A percentile compares a stretch with the other conserved stretches of the same genome.
These are phyloP conservation scores for Lineolata rhizophorae DNA, from an alignment of 495 filamentous ascomycete species.

Conservation along the genomic window DNA sequence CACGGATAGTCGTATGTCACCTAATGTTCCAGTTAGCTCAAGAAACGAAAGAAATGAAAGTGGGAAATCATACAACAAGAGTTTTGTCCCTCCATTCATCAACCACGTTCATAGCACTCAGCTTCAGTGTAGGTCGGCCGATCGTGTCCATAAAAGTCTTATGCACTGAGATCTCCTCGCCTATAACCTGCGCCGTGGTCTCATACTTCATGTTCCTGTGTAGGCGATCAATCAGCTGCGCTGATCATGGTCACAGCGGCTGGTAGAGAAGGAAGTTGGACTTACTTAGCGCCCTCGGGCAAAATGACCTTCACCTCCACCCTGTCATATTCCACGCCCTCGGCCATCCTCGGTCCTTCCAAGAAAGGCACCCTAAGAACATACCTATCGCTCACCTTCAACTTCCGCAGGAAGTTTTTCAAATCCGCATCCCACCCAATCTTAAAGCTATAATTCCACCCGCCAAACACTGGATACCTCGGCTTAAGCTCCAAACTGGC, in stretches of 20 bases:
- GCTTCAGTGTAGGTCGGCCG: slow-evolving; percentile 61
- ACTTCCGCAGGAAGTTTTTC: slow-evolving; percentile 45
- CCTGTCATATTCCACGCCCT: slow-evolving; percentile 70
- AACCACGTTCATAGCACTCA: slow-evolving; percentile 66
- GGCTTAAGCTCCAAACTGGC: slow-evolving; percentile 76
- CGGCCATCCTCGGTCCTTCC: slow-evolving; percentile 65
- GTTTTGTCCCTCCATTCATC: slow-evolving; percentile 70
- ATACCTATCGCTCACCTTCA: slow-evolving; percentile 36
- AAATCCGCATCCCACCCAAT: slow-evolving; percentile 87
- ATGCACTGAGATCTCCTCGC: slow-evolving; percentile 35
- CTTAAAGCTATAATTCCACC: slow-evolving; percentile 92
- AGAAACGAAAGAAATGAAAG: slow-evolving; percentile 8
- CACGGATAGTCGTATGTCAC: slow-evolving; percentile 74
- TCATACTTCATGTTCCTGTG: slow-evolving; percentile 41
- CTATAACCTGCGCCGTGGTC: slow-evolving; percentile 34
- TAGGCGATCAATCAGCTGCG: slow-evolving; percentile 14
- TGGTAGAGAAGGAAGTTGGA: slow-evolving; percentile 12
- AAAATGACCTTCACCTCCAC: slow-evolving; percentile 63
- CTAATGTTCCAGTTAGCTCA: slow-evolving; percentile 7
- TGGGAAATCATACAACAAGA: slow-evolving; percentile 26
- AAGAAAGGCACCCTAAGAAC: slow-evolving; percentile 92
- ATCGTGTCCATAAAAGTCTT: slow-evolving; percentile 88
- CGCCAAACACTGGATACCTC: slow-evolving; percentile 80
- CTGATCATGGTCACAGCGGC: too few relatives aligned
- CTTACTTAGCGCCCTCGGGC: slow-evolving; percentile 79